Evolutionary conservation across 2,329 filamentous ascomycete species (phyloP).

Genomic region (Gliomastix tumulicola): DNA sequence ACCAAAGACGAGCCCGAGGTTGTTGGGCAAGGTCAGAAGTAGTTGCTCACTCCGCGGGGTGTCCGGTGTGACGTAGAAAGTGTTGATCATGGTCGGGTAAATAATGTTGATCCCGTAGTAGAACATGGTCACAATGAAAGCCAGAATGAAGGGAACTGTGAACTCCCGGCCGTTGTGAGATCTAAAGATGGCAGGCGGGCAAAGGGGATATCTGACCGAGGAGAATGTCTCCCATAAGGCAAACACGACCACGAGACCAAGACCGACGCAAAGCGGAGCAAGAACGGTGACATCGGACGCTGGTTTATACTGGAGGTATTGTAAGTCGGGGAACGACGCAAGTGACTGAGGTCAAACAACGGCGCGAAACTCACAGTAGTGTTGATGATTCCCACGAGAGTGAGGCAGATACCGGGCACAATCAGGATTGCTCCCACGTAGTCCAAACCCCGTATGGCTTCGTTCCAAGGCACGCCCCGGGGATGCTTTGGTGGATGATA

Average conservation of each 20-base stretch:
- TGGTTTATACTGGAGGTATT: conserved; percentile 5
- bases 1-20: conserved; percentile 33
- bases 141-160: conserved; percentile 34
- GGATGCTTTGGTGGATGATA: conserved; percentile 22
- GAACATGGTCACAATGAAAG: conserved; percentile 42
- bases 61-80: conserved; percentile 67
- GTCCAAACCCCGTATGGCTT: conserved; percentile 25
- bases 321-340: no score
- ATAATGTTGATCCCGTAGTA: conserved; percentile 39
- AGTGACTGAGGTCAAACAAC: no score
- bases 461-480: conserved; percentile 21
- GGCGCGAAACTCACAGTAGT: conserved; percentile 18
- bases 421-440: conserved; percentile 29
- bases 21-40: conserved; percentile 48
- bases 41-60: conserved; percentile 58
- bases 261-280: conserved; percentile 24
- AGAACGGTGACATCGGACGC: conserved; percentile 18
- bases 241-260: conserved; percentile 23
- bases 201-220: conserved; percentile 27
- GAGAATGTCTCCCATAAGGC: conserved; percentile 28
- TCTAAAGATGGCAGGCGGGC: conserved; percentile 35
- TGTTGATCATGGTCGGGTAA: conserved; percentile 39
- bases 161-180: conserved; percentile 35
- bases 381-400: conserved; percentile 30
- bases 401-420: conserved; percentile 21